Base-by-base conservation (phyloP, 2,329 filamentous ascomycete species). In the Microcyclospora tardicrescens region DNA sequence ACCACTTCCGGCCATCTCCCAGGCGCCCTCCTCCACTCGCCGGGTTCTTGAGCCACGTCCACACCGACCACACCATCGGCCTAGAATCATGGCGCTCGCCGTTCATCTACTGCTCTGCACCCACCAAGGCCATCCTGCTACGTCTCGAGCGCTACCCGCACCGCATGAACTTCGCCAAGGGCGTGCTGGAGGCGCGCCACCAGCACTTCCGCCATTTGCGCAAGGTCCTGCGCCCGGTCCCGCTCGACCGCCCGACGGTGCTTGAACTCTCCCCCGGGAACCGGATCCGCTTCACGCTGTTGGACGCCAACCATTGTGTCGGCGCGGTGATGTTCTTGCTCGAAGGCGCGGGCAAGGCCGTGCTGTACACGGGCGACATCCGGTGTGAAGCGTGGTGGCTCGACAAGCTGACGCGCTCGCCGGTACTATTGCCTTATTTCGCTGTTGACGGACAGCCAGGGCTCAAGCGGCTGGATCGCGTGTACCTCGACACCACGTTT, bases 241-340 rank as follows among this genome's bases (percentile, higher is more conserved):
- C 87, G 1, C 62, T 94, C 8, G 79, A 91, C 36, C 85, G 84
- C 0, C 84, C 85, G 0, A 87, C 79, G 0, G 61, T 65, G 3
- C 74, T 96, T 34, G 84, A 93, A 52, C 67, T 95, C 2, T 69
- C 67, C 1, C 83, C 79, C 0, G 73, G 74, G 1, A 71, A 72
- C 34, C 64, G 62, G n/a, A 76, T 95, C 16, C 76, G 78, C 34
- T 84, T 93, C 13, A 95, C 86, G 0, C 67, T 95, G 0, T 74
- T 95, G 37, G 81, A 94, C 63, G 86, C 89, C 1, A 95, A 96
- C 51, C 89, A 95, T 56, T 96, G 89, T 51, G 73, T 81, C 0
- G 87, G 89, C 0, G 79, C 85, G 13, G 84, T 91, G 13, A 93
- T 94, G 85, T 95, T 95, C 54, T 66, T 95, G 13, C 81, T 95